phyloP scores from a whole-genome alignment of 352 stramenopile species.

The Phytophthora capsici region DNA sequence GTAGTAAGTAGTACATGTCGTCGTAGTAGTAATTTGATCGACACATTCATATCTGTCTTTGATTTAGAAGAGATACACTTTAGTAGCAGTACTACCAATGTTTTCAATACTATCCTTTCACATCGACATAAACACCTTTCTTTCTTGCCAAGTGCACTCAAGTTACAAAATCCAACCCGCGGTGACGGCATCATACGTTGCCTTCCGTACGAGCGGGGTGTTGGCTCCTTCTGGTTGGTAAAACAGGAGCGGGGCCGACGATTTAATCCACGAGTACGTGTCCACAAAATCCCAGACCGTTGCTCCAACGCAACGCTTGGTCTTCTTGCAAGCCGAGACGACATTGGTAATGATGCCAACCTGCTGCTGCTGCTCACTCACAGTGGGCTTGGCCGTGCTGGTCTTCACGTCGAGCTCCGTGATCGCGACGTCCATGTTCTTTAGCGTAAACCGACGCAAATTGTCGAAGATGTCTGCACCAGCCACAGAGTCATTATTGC shows the following conservation, averaged over 20 bases:
- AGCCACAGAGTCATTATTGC: conserved; percentile 20
- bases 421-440: conserved; percentile 35
- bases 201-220: conserved; percentile 38
- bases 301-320: conserved; percentile 28
- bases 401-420: conserved; percentile 41
- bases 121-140: conserved; percentile 19
- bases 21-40: too few species aligned
- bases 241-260: conserved; percentile 33
- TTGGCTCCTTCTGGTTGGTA: conserved; percentile 34
- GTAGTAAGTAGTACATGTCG: too few species aligned
- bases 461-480: conserved; percentile 39
- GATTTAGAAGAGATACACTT: too few species aligned
- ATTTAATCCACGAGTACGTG: conserved; percentile 33
- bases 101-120: conserved; percentile 4
- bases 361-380: conserved; percentile 35
- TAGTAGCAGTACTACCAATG: too few species aligned
- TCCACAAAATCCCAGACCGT: conserved; percentile 40
- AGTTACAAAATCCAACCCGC: conserved; percentile 33
- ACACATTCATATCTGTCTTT: too few species aligned
- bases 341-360: conserved; percentile 32
- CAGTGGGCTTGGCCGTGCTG: conserved; percentile 30
- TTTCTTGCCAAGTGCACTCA: background rate
- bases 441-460: conserved; percentile 34
- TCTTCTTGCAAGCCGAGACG: conserved; percentile 46
- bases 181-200: conserved; percentile 38